Conservation (phyloP, 768 basidiomycete genomes). For the Asterophora lycoperdoides region DNA sequence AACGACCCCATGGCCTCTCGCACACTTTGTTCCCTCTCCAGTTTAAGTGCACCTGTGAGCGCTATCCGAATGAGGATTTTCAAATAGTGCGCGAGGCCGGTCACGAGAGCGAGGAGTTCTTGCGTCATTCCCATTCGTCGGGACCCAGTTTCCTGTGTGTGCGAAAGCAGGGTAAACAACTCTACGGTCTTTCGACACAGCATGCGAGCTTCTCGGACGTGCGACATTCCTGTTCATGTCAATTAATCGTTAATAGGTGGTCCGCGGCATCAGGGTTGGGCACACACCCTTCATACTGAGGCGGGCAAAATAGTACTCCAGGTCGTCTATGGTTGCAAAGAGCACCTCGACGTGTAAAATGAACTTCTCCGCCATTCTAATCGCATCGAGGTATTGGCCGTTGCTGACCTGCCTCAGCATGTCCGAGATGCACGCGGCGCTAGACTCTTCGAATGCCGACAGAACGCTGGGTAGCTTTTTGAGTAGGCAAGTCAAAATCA, state of each 20-base stretch:
- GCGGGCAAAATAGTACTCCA: constrained; percentile 81
- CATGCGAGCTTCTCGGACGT: constrained; percentile 97
- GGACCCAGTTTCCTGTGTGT: constrained; percentile 89
- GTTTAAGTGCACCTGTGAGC: constrained; percentile 89
- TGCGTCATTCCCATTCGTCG: constrained; percentile 95
- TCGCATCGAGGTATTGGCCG: constrained; percentile 92
- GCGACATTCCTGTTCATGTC: constrained; percentile 76
- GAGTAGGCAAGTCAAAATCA: constrained; percentile 10
- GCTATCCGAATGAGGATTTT: constrained; percentile 99
- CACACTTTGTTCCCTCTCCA: constrained; percentile 86
- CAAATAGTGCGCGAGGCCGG: constrained; percentile 98
- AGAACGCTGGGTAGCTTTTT: constrained; percentile 56
- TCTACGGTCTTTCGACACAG: constrained; percentile 98
- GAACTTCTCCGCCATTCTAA: constrained; percentile 98
- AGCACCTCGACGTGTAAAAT: constrained; percentile 97
- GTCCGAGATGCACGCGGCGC: constrained; percentile 97
- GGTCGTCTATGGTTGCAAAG: constrained; percentile 95
- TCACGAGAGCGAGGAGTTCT: constrained; percentile 93
- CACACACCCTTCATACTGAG: constrained; percentile 80
- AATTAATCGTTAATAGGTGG: constrained; percentile 18
- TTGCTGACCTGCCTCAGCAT: constrained; percentile 98
- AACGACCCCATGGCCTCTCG: constrained; percentile 83
- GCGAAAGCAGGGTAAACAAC: constrained; percentile 92
- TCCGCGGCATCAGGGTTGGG: not conserved
- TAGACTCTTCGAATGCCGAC: constrained; percentile 98